Base-by-base conservation (phyloP, 1,284 basidiomycete genomes). In the Hypsizygus ulmarius region DNA sequence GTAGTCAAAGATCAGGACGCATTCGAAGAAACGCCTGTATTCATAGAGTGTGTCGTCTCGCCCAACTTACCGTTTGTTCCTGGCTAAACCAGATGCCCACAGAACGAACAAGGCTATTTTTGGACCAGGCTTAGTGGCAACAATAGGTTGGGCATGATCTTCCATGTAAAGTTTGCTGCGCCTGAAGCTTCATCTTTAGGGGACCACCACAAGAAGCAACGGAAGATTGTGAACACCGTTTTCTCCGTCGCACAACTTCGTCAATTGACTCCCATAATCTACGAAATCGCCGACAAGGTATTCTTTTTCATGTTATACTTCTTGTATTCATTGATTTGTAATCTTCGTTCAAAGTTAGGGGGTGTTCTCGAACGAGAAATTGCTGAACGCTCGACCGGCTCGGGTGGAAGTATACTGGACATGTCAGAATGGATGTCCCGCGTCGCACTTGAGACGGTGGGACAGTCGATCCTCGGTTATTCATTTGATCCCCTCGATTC, bases 381-480 rank as follows among this genome's bases (percentile, higher is more conserved):
- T 25, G 16, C 30, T 15, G 25, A 47, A 43, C 28, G 55, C 25
- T 18, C 34, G 27, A n/a, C 39, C 42, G 25, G 35, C 45, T 18
- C 51, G 32, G 56, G 59, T 14, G 49, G 43, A 18, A 59, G 55
- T 45, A 61, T 71, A 30, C 51, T 79, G 25, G 69, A 81, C 45
- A 64, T 81, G 56, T 70, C 73, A 3, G 70, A 75, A 36, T 79
- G 75, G 75, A 64, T 78, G 58, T 73, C 70, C 14, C 67, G 77
- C 5, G 71, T 72, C 1, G 73, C 79, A 21, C 64, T 81, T 2
- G 78, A 81, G 58, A 68, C 69, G 2, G 68, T 78, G 12, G 78
- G 76, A 10, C 72, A 72, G 55, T 70, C 74, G 2, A 66, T 74
- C 7, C 60, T 81, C 0, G 78, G 76, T 0, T 74, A 81, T 56